phyloP scores from a whole-genome alignment of 1,139 yeast species.

The Pichia sp. region DNA sequence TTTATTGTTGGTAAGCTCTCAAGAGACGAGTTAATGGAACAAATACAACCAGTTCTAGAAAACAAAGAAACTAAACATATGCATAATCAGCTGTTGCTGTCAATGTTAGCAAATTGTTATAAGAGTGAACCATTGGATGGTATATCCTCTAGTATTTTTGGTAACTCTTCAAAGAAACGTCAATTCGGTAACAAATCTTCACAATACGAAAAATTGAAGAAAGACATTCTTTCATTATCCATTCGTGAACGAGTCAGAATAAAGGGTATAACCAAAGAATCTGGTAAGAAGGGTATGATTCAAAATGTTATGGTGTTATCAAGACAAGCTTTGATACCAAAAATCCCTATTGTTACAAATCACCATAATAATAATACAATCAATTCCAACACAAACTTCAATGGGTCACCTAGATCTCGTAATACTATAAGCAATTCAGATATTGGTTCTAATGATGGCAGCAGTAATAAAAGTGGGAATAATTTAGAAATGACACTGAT shows the following conservation, averaged over 20 bases:
- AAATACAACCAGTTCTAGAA: slow-evolving; percentile 50
- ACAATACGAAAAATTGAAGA: slow-evolving; percentile 77
- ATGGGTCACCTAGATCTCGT: not conserved
- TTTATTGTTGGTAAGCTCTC: slow-evolving; percentile 78
- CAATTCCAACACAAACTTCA: not conserved
- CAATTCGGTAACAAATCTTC: slow-evolving; percentile 37
- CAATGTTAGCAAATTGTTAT: slow-evolving; percentile 78
- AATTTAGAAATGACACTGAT: slow-evolving; percentile 48
- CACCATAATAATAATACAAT: not conserved
- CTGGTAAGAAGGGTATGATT: slow-evolving; percentile 70
- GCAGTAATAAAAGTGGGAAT: not conserved
- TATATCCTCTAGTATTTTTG: slow-evolving; percentile 49
- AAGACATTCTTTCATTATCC: slow-evolving; percentile 82
- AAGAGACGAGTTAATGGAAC: slow-evolving; percentile 60
- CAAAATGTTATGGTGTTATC: slow-evolving; percentile 75
- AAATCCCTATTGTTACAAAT: slow-evolving; percentile 66
- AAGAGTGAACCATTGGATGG: slow-evolving; percentile 54
- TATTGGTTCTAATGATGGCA: not conserved
- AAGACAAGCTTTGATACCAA: slow-evolving; percentile 79
- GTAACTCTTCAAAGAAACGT: slow-evolving; percentile 35
- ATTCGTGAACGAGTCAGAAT: slow-evolving; percentile 79
- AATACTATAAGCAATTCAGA: not conserved
- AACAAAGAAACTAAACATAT: slow-evolving; percentile 39
- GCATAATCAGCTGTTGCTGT: slow-evolving; percentile 77
- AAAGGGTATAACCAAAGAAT: slow-evolving; percentile 73